Evolutionary conservation across 306 rosid genomes (phyloP).

Genomic region (Quercus parvula): DNA sequence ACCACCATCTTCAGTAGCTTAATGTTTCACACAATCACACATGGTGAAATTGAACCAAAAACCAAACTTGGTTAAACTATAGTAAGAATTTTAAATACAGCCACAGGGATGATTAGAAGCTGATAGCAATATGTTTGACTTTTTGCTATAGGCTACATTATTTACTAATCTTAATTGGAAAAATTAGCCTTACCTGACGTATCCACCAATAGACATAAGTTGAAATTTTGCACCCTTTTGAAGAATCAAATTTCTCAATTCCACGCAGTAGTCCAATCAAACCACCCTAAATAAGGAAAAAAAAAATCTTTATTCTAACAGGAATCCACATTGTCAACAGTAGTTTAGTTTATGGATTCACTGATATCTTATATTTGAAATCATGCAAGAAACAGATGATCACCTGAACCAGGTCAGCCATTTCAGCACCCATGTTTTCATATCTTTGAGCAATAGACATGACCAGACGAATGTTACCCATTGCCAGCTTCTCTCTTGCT

Average conservation of each 20-base stretch:
- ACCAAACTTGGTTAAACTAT: not conserved
- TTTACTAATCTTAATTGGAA: constrained; percentile 5
- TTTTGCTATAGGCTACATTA: not conserved
- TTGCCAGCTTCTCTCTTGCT: constrained; percentile 88
- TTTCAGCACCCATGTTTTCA: constrained; percentile 87
- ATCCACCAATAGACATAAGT: constrained; percentile 99
- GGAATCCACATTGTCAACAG: constrained; percentile 6
- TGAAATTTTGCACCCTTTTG: constrained; percentile 91
- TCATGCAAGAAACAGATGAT: constrained; percentile 3
- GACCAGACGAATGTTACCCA: constrained; percentile 96
- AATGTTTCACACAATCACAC: not conserved
- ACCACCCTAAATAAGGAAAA: constrained; percentile 67
- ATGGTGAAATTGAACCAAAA: not conserved
- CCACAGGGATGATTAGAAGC: not conserved
- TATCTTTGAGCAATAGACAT: constrained; percentile 93
- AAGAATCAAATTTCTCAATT: constrained; percentile 91
- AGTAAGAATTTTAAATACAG: not conserved
- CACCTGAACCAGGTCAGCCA: constrained; percentile 98
- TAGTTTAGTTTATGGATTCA: constrained; percentile 2
- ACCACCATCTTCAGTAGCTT: not conserved
- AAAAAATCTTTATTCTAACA: not conserved
- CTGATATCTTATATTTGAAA: not conserved
- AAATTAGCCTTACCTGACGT: constrained; percentile 71
- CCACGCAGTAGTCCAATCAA: constrained; percentile 93
- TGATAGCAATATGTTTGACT: not conserved